These are phyloP conservation scores for Ogataea kodamae DNA, from an alignment of 805 yeast genomes.

Conservation along the genomic window DNA sequence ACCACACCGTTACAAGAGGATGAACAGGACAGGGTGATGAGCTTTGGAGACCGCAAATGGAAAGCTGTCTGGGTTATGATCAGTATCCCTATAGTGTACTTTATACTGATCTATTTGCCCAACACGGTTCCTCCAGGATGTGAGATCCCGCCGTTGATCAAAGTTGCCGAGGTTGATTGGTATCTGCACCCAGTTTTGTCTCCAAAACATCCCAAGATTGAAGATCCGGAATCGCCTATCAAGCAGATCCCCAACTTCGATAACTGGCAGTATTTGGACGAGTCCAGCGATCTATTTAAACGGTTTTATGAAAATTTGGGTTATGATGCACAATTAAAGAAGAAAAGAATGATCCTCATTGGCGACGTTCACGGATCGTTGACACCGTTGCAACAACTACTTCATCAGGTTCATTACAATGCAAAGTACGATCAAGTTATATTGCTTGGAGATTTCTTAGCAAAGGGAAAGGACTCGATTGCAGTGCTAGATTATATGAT, in stretches of 20 bases:
- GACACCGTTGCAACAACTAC: slow-evolving; percentile 48
- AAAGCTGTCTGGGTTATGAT: slow-evolving; percentile 12
- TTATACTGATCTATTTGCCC: slow-evolving; percentile 30
- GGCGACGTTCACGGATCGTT: slow-evolving; percentile 90
- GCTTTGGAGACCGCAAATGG: slow-evolving; percentile 1
- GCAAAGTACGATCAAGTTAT: slow-evolving; percentile 53
- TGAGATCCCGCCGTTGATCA: slow-evolving; percentile 24
- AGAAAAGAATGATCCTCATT: slow-evolving; percentile 57
- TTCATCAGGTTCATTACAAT: slow-evolving; percentile 48
- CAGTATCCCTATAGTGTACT: slow-evolving; percentile 25
- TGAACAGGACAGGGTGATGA: slow-evolving; percentile 18
- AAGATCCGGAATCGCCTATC: slow-evolving; percentile 26
- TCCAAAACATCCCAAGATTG: slow-evolving; percentile 6
- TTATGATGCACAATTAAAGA: slow-evolving; percentile 11
- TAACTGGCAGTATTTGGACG: slow-evolving; percentile 18
- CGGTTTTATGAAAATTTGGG: slow-evolving; percentile 21
- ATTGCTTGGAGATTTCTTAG: slow-evolving; percentile 77
- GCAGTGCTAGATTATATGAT: slow-evolving; percentile 66
- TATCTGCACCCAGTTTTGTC: slow-evolving; percentile 32
- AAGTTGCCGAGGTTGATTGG: slow-evolving; percentile 20
- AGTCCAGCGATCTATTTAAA: slow-evolving; percentile 18
- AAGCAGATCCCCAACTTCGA: slow-evolving; percentile 27
- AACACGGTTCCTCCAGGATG: slow-evolving; percentile 33
- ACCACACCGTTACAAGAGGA: slow-evolving; percentile 10
- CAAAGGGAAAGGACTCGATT: slow-evolving; percentile 78